phyloP scores from a whole-genome alignment of 2,329 filamentous ascomycete genomes.

The Fusarium decemcellulare region DNA sequence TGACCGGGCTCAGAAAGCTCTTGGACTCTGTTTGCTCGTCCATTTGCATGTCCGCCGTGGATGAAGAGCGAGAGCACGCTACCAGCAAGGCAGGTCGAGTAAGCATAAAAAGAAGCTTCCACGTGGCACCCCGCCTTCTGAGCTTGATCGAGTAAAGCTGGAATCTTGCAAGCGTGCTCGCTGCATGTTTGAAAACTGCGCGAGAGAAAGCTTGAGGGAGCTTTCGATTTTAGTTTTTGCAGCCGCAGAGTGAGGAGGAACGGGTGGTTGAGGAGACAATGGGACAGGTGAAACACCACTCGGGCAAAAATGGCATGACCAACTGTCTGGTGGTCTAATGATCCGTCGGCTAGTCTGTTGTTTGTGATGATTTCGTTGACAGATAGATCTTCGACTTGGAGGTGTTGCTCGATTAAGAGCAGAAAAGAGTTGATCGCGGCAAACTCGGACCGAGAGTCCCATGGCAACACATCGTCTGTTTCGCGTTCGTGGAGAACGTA shows the following conservation, averaged over 20 bases:
- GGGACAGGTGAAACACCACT: conserved; percentile 23
- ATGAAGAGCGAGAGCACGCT: conserved; percentile 10
- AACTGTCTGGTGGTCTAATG: conserved; percentile 2
- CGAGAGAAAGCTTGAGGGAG: conserved; percentile 22
- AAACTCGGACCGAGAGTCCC: conserved; percentile 29
- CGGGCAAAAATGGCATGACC: conserved; percentile 24
- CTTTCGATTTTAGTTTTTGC: conserved; percentile 41
- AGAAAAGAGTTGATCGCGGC: conserved; percentile 25
- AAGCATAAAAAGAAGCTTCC: conserved; percentile 25
- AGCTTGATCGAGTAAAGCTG: conserved; percentile 5
- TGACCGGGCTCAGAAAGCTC: conserved; percentile 6
- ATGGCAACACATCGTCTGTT: conserved; percentile 11
- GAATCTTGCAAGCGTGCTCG: conserved; percentile 11
- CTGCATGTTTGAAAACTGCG: conserved; percentile 8
- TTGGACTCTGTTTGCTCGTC: neutral
- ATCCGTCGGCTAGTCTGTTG: conserved; percentile 5
- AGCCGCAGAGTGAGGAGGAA: conserved; percentile 62
- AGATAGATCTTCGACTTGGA: neutral
- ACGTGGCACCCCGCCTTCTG: conserved; percentile 13
- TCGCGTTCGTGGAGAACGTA: conserved; percentile 7
- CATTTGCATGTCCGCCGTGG: neutral
- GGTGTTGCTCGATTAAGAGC: conserved; percentile 15
- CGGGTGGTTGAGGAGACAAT: conserved; percentile 65
- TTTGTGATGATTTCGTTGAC: conserved; percentile 3
- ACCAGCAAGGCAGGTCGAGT: conserved; percentile 15